These are phyloP conservation scores for Nasturtium officinale DNA, from an alignment of 345 rosid genomes.

Conservation along the genomic window DNA sequence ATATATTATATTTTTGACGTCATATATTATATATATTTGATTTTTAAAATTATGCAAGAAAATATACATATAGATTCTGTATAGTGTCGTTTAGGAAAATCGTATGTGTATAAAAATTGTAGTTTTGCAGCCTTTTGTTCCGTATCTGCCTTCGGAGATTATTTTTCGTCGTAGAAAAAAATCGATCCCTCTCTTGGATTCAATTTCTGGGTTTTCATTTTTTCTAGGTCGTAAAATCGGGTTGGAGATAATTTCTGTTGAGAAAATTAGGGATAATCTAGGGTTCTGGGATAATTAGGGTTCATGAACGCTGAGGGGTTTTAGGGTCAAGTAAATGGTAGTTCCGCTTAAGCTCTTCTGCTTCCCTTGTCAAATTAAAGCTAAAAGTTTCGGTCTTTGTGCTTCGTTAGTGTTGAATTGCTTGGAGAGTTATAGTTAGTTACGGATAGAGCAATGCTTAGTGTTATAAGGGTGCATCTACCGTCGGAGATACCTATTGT, in stretches of 20 bases:
- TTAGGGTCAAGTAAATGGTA: conserved; percentile 58
- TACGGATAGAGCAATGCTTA: conserved; percentile 73
- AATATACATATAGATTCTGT: neutral
- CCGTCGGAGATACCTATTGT: conserved; percentile 98
- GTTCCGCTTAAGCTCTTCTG: conserved; percentile 51
- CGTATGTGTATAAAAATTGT: neutral
- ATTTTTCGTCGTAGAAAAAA: neutral
- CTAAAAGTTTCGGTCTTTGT: conserved; percentile 23
- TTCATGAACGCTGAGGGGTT: conserved; percentile 49
- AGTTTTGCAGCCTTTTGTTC: conserved; percentile 12
- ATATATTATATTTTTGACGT: too few relatives aligned
- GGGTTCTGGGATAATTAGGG: conserved; percentile 44
- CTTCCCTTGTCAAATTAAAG: neutral
- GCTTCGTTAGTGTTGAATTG: conserved; percentile 41
- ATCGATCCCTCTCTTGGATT: conserved; percentile 21
- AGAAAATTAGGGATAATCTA: conserved; percentile 11
- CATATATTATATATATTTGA: too few relatives aligned
- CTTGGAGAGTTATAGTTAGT: conserved; percentile 47
- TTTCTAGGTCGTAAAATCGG: neutral
- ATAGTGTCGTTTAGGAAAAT: neutral
- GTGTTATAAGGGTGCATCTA: conserved; percentile 88
- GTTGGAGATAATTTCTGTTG: neutral
- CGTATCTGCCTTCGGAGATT: conserved; percentile 1
- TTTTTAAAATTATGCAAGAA: neutral
- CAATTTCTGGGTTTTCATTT: conserved; percentile 21